Conservation (phyloP, 1,284 basidiomycete genomes). For the Marasmius fiardii region DNA sequence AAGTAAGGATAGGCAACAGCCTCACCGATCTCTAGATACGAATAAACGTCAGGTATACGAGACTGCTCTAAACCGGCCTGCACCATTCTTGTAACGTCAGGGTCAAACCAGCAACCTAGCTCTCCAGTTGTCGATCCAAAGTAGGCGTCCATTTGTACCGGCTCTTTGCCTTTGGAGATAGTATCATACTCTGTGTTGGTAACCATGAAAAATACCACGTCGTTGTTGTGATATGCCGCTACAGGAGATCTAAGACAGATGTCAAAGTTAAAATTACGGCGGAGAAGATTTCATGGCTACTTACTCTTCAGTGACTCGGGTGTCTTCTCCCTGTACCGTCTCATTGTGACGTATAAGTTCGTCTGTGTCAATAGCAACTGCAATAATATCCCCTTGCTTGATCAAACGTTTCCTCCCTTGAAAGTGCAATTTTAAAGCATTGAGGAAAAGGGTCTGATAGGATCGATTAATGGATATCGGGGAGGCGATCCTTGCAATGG, state of each 20-base stretch:
- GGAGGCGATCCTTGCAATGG: conserved; percentile 83
- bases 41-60: conserved; percentile 56
- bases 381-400: conserved; percentile 80
- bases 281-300: neutral
- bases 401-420: conserved; percentile 57
- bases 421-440: conserved; percentile 71
- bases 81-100: conserved; percentile 67
- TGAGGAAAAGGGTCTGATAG: conserved; percentile 72
- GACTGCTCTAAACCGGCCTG: conserved; percentile 78
- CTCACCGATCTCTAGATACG: conserved; percentile 55
- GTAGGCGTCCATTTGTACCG: conserved; percentile 38
- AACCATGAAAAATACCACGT: conserved; percentile 69
- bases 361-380: conserved; percentile 65
- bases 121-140: conserved; percentile 57
- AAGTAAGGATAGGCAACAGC: conserved; percentile 2
- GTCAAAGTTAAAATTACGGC: neutral
- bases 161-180: conserved; percentile 29
- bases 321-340: conserved; percentile 27
- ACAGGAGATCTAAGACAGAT: conserved; percentile 5
- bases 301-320: conserved; percentile 23
- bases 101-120: conserved; percentile 86
- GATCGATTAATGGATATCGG: conserved; percentile 71
- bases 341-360: conserved; percentile 31
- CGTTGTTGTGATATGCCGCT: conserved; percentile 23
- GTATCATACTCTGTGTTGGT: conserved; percentile 74